These are phyloP conservation scores for Sicyos baderoa DNA, from an alignment of 306 rosid species.

Conservation along the genomic window DNA sequence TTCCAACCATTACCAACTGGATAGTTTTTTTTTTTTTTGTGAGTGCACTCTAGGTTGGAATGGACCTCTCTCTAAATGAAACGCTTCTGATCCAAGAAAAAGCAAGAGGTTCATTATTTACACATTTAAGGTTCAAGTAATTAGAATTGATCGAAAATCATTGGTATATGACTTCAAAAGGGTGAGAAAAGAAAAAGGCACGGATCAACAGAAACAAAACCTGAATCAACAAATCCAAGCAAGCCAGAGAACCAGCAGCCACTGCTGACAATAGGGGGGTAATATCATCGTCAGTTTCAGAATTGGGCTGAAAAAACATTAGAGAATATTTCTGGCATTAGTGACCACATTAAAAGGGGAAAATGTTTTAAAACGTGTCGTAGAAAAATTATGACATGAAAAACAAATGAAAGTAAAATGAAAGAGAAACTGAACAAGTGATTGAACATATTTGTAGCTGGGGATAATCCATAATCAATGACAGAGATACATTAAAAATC, in stretches of 20 bases:
- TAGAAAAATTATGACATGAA: background rate
- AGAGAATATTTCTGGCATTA: background rate
- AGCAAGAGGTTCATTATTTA: background rate
- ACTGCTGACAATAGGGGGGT: slow-evolving; percentile 82
- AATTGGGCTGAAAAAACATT: slow-evolving; percentile 67
- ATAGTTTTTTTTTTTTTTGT: background rate
- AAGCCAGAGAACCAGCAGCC: slow-evolving; percentile 77
- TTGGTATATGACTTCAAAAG: background rate
- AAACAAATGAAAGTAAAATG: background rate
- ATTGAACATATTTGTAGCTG: background rate
- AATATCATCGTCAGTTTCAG: slow-evolving; percentile 80
- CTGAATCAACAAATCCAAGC: slow-evolving; percentile 82
- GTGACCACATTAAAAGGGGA: background rate
- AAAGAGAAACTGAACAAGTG: slow-evolving; percentile 7
- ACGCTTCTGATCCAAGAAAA: background rate
- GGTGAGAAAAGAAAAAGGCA: background rate
- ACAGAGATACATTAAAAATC: background rate
- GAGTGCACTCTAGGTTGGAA: background rate
- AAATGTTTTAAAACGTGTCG: background rate
- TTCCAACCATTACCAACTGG: background rate
- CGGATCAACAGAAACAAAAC: slow-evolving; percentile 28
- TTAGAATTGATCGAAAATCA: background rate
- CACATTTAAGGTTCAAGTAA: slow-evolving; percentile 4
- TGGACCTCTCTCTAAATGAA: background rate
- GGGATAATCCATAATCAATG: background rate